Base-by-base conservation (phyloP, 2,329 filamentous ascomycete genomes). In the Aspergillus amoenus region DNA sequence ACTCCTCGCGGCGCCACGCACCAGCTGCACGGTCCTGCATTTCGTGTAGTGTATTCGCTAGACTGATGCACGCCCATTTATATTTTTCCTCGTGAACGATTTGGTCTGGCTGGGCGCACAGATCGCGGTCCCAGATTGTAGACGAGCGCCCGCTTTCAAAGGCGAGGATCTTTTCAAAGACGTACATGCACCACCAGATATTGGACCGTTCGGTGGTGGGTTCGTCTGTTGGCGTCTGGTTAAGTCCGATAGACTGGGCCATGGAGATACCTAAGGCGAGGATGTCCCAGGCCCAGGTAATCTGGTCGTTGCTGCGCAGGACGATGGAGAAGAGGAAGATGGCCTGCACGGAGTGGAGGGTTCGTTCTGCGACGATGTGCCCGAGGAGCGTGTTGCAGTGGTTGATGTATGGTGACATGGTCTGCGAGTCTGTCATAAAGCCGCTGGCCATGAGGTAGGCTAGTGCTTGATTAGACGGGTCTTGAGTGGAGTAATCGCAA, bases 171-270 rank as follows among this genome's bases (percentile, higher is more conserved):
- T 45, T 56, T n/a, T 56, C 53, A 4, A 56, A 50, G 2, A 56
- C 53, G 32, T 51, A 56, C 27, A 56, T 39, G 30, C 53, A 50
- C 46, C 53, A 56, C 53, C 53, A 56, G 11, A 46, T 56, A 30
- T 4, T 7, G 17, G 11, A n/a, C 6, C 24, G 2, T 5, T 5
- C n/a, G 1, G 5, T 17, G 8, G 11, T 3, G 2, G 24, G 24
- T 5, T 11, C 13, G n/a, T 11, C 8, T n/a, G 8, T 7, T 4
- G 3, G 7, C 7, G 24, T 9, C 8, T 50, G 53, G 21, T 56
- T 50, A 8, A 51, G 18, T 12, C 46, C 46, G 21, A 50, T 56
- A 1, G 53, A 50, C 12, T 56, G 53, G 0, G 53, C 53, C 18
- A 56, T 41, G 2, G 53, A 56, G 3, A 56, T 40, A 3, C 39